Base-by-base conservation (phyloP, 805 yeast genomes). In the Spathaspora passalidarum region DNA sequence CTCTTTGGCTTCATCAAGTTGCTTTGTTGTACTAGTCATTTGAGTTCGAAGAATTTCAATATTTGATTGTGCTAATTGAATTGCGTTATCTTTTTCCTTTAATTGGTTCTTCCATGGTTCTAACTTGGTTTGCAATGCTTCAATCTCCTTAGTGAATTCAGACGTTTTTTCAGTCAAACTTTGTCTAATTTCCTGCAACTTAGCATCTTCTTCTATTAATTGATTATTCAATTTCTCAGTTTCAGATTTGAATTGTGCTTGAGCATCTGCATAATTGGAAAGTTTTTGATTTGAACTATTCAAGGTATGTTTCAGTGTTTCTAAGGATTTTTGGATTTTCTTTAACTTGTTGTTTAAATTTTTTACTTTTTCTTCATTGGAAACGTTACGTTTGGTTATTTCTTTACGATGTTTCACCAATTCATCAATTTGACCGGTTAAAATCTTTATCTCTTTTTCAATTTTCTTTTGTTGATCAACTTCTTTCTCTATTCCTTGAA, bases 61-160 rank as follows among this genome's bases (percentile, higher is more conserved):
- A 49, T 84, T 80, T 6, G 88, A 79, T 43, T 78, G 73, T 3
- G 82, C 78, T n/a, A 88, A 75, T 42, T 82, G 78, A 6, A 86
- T 76, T 39, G 81, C 81, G 11, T 86, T 77, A 45, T 81, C 81
- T 47, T 83, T 82, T 13, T 77, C 75, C 48, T 78, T 82, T 23
- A 90, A 66, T 51, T 81, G 76, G 21, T 78, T 83, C 48, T 80
- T 81, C 91, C 95, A 89, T 0, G 98, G 99, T 53, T 87, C 91
- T 5, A 89, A 66, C 49, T 84, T 73, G 6, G 72, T 74, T 59
- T 88, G 91, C 34, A 82, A 65, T 11, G 57, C 55, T 52, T 80
- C 86, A 43, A 91, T 85, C 56, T 86, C 77, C 7, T 73, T 76
- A 1, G 91, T 79, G 45, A 85, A 75, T 2, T 68, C 81, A 9